Evolutionary conservation across 768 basidiomycete genomes (phyloP).

Genomic region (Pleurotus salmoneostramineus): DNA sequence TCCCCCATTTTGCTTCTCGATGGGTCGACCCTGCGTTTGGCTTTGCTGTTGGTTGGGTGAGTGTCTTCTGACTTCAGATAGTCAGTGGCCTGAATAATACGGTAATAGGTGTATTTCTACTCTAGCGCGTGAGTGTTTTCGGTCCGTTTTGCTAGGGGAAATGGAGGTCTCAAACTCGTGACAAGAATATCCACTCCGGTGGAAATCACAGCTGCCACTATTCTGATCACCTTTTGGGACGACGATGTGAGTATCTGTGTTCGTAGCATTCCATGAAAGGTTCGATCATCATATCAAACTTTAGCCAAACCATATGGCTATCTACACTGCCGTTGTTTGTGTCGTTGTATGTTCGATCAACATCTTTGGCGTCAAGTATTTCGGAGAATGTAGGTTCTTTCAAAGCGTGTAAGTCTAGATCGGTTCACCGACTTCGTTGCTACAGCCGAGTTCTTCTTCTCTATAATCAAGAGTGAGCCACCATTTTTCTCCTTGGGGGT

Average conservation of each 20-base stretch:
- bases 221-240: slow-evolving; percentile 74
- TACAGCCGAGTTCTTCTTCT: slow-evolving; percentile 62
- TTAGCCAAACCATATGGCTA: slow-evolving; percentile 44
- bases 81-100: not conserved
- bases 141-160: not conserved
- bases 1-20: slow-evolving; percentile 62
- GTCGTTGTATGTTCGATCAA: slow-evolving; percentile 57
- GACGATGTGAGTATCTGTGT: slow-evolving; percentile 32
- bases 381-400: slow-evolving; percentile 52
- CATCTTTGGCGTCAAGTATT: slow-evolving; percentile 64
- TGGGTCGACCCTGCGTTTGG: slow-evolving; percentile 58
- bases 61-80: slow-evolving; percentile 10
- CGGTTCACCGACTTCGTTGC: not conserved
- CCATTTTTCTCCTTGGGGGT: not conserved
- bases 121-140: slow-evolving; percentile 30
- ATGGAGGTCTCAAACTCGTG: not conserved
- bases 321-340: slow-evolving; percentile 53
- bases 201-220: slow-evolving; percentile 69
- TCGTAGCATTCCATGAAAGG: too few species aligned
- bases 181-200: slow-evolving; percentile 57
- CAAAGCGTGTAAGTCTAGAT: not conserved
- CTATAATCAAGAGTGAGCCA: slow-evolving; percentile 56
- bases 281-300: not conserved
- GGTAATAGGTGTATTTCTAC: slow-evolving; percentile 37
- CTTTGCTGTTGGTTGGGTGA: slow-evolving; percentile 51